These are phyloP conservation scores for Chalciporus sp. DNA, from an alignment of 1,284 basidiomycete genomes.

Conservation along the genomic window DNA sequence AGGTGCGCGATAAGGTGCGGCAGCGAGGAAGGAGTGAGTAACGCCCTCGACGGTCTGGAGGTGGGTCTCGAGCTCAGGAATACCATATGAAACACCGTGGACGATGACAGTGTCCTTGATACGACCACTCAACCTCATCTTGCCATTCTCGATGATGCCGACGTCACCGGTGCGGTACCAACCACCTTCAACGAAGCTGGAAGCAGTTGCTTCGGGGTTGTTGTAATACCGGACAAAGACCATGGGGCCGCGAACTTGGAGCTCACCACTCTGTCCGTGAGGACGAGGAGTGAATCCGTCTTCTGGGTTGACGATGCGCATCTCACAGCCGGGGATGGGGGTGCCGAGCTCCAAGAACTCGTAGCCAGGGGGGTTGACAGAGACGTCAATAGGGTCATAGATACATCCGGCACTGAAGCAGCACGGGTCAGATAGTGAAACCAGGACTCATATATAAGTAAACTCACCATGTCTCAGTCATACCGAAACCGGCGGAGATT, in stretches of 20 bases:
- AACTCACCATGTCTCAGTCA: conserved; percentile 45
- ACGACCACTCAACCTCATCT: conserved; percentile 43
- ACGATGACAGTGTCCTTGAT: conserved; percentile 49
- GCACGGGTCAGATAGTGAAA: background rate
- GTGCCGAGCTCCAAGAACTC: conserved; percentile 36
- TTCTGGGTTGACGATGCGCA: conserved; percentile 37
- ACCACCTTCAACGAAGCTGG: conserved; percentile 42
- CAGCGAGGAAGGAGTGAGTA: conserved; percentile 40
- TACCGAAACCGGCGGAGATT: conserved; percentile 45
- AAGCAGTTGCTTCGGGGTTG: conserved; percentile 40
- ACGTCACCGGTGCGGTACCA: conserved; percentile 49
- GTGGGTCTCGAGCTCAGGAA: conserved; percentile 43
- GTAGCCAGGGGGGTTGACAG: conserved; percentile 16
- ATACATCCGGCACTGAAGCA: conserved; percentile 39
- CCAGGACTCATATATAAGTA: background rate
- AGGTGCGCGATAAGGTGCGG: conserved; percentile 36
- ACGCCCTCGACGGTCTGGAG: conserved; percentile 43
- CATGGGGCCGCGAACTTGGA: conserved; percentile 43
- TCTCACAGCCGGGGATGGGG: conserved; percentile 27
- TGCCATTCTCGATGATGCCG: conserved; percentile 40
- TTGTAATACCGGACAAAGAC: conserved; percentile 44
- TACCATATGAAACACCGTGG: conserved; percentile 48
- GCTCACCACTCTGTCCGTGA: conserved; percentile 37
- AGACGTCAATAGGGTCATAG: conserved; percentile 34
- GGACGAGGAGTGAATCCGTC: conserved; percentile 31